These are phyloP conservation scores for Boletus huronensis DNA, from an alignment of 768 basidiomycete genomes.

Conservation along the genomic window DNA sequence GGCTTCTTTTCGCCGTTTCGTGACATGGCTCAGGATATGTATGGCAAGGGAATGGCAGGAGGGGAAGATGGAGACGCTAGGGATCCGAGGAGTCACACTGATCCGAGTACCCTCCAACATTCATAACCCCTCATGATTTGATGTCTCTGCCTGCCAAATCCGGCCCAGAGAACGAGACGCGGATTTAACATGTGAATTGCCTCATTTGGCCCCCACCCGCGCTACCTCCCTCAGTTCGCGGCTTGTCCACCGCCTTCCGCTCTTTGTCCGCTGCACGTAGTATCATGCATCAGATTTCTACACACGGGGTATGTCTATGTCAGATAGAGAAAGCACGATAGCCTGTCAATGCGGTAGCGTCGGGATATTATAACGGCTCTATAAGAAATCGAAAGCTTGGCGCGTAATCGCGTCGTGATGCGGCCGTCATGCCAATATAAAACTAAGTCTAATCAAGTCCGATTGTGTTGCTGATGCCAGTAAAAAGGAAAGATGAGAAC, in stretches of 20 bases:
- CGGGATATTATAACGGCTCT: constrained; percentile 21
- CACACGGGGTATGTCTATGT: constrained; percentile 1
- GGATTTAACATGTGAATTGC: constrained; percentile 34
- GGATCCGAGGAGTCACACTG: not conserved
- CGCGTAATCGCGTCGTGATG: constrained; percentile 11
- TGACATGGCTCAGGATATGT: constrained; percentile 44
- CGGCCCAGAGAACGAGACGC: not conserved
- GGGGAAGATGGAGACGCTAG: not conserved
- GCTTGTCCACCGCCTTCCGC: constrained; percentile 4
- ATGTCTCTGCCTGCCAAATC: not conserved
- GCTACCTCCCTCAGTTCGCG: constrained; percentile 8
- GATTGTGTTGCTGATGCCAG: not conserved
- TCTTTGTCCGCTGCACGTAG: constrained; percentile 20
- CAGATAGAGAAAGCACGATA: constrained; percentile 9
- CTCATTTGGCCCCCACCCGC: constrained; percentile 15
- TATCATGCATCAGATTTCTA: constrained; percentile 4
- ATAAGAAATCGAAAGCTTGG: constrained; percentile 3
- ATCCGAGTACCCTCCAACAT: not conserved
- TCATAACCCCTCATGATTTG: constrained; percentile 21
- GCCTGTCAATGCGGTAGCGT: constrained; percentile 10
- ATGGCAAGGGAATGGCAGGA: not conserved
- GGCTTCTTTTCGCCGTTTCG: constrained; percentile 64
- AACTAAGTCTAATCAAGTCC: not conserved
- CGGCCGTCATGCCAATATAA: constrained; percentile 6
- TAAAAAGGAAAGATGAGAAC: constrained; percentile 1